Base-by-base conservation (phyloP, 2,329 filamentous ascomycete genomes). In the Verticillium tricorpus region DNA sequence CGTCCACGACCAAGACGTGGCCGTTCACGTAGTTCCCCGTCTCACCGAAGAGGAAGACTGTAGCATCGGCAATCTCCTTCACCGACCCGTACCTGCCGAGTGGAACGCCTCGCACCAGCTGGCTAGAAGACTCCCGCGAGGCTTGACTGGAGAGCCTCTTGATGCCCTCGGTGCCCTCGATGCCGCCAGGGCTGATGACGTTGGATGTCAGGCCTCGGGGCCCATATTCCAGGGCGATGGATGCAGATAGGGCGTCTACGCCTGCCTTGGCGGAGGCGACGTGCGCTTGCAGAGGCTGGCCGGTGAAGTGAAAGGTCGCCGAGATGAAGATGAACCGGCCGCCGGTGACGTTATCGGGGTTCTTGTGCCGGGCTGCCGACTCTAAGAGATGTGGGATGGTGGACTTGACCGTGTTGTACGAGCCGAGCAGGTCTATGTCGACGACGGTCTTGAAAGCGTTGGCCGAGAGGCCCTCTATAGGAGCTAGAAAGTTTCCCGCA, bases 401-500 rank as follows among this genome's bases (percentile, higher is more conserved):
- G n/a, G 59, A 8, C 57, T 60, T 60, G 32, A 35, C 39, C 17
- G 59, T 37, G 59, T 60, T 56, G 59, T 35, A 60, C 5, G 45
- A 55, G 17, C 59, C 59, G 9, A 60, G 32, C 6, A 60, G 59
- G 32, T 60, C 59, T 11, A 60, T 60, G 15, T 55, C 45, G 19
- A 60, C 52, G 15, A 55, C 58, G 8, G 40, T 60, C 19, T 37
- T 60, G 32, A 55, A 60, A 9, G 58, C 40, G 19, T 54, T 54
- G 17, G 40, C 45, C n/a, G 40, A 54, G 17, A 55, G 58, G 28
- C 35, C 34, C 6, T 60, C 40, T 6, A 32, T 32, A 14, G 58
- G 28, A 9, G 58, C 28, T 14, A 37, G 50, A 32, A 60, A 54
- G n/a, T 55, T 60, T 14, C 39, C 45, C 8, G 58, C 58, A 4